Evolutionary conservation across 768 basidiomycete genomes (phyloP).

Genomic region (Ramaria rubella): DNA sequence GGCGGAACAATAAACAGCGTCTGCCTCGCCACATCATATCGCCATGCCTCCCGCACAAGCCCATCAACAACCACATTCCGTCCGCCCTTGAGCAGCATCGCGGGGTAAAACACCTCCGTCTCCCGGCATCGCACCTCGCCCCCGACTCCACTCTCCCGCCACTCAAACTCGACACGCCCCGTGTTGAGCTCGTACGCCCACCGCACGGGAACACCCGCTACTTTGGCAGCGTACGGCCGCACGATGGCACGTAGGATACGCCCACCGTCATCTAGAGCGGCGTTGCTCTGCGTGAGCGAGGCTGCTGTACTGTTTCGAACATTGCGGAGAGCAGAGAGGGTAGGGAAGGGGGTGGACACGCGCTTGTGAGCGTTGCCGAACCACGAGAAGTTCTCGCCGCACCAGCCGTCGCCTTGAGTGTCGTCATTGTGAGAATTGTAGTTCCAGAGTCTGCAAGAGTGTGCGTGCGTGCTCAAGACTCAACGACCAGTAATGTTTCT

Average conservation of each 20-base stretch:
- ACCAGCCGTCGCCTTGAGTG: conserved; percentile 78
- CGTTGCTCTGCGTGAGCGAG: conserved; percentile 48
- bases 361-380: conserved; percentile 43
- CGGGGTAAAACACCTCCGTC: conserved; percentile 82
- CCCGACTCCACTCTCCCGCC: conserved; percentile 39
- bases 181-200: conserved; percentile 77
- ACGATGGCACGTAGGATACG: conserved; percentile 74
- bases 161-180: conserved; percentile 58
- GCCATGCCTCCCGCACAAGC: conserved; percentile 41
- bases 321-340: conserved; percentile 24
- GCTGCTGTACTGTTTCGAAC: conserved; percentile 2
- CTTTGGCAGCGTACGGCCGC: conserved; percentile 87
- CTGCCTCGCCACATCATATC: conserved; percentile 60
- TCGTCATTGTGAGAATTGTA: conserved; percentile 89
- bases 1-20: conserved; percentile 60
- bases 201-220: conserved; percentile 71
- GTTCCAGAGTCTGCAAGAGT: conserved; percentile 70
- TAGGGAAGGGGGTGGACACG: conserved; percentile 40
- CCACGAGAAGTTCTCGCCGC: conserved; percentile 97
- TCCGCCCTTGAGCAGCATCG: conserved; percentile 44
- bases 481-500: background rate
- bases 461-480: too few species aligned
- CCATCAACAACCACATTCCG: conserved; percentile 55
- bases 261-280: conserved; percentile 76
- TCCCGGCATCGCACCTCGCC: conserved; percentile 36